phyloP scores from a whole-genome alignment of 2,329 filamentous ascomycete species.

The Decorospora gaudefroyi region DNA sequence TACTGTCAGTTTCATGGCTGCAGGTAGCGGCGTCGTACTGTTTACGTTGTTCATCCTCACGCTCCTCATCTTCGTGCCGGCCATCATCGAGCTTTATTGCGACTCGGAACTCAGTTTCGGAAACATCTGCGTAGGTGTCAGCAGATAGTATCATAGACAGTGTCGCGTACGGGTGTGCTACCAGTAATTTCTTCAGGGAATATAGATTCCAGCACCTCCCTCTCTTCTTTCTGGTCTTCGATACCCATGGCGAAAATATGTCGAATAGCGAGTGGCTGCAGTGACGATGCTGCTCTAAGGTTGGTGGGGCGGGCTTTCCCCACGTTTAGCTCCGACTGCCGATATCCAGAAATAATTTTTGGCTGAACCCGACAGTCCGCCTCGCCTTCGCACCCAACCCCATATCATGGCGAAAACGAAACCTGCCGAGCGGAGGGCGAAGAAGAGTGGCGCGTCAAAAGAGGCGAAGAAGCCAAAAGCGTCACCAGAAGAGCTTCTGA shows the following conservation, averaged over 20 bases:
- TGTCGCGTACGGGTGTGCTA: slow-evolving; percentile 43
- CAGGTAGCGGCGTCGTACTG: not conserved
- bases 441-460: slow-evolving; percentile 47
- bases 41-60: slow-evolving; percentile 59
- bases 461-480: slow-evolving; percentile 54
- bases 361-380: slow-evolving; percentile 10
- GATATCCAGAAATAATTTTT: slow-evolving; percentile 31
- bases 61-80: slow-evolving; percentile 57
- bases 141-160: slow-evolving; percentile 1
- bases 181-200: slow-evolving; percentile 97
- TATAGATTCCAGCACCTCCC: slow-evolving; percentile 96
- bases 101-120: slow-evolving; percentile 86
- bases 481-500: slow-evolving; percentile 60
- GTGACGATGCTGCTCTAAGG: slow-evolving; percentile 25
- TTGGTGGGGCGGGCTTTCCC: slow-evolving; percentile 28
- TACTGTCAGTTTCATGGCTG: slow-evolving; percentile 5
- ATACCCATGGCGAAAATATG: slow-evolving; percentile 52
- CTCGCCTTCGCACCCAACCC: not conserved
- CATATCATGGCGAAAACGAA: slow-evolving; percentile 57
- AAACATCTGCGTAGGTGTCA: slow-evolving; percentile 68
- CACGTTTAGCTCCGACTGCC: slow-evolving; percentile 34
- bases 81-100: slow-evolving; percentile 80
- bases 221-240: slow-evolving; percentile 94
- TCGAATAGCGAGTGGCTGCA: slow-evolving; percentile 6
- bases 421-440: slow-evolving; percentile 51